Conservation (phyloP, 1,284 basidiomycete species). For the Thelephora terrestris region DNA sequence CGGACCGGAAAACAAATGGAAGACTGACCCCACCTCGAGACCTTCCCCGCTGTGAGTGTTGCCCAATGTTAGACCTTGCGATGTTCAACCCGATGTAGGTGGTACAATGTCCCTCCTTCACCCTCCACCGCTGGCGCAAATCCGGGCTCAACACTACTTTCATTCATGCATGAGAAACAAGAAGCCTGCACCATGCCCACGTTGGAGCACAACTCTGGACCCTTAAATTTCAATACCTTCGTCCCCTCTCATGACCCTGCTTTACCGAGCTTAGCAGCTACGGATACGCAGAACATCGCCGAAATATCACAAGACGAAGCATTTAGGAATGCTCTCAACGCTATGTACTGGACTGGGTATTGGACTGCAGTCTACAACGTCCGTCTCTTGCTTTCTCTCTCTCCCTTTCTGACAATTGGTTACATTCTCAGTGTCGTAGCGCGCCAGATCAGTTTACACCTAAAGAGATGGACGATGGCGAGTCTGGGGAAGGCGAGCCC, state of each 20-base stretch:
- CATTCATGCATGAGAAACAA: constrained; percentile 4
- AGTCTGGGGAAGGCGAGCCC: background rate
- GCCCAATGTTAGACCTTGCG: background rate
- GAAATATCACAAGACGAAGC: constrained; percentile 49
- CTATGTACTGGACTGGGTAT: constrained; percentile 78
- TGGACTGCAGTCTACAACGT: constrained; percentile 78
- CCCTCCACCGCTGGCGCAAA: constrained; percentile 12
- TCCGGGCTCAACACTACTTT: constrained; percentile 10
- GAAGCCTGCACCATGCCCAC: background rate
- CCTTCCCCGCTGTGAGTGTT: constrained; percentile 57
- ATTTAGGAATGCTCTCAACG: constrained; percentile 57
- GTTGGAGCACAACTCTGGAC: constrained; percentile 35
- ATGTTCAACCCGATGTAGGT: constrained; percentile 31
- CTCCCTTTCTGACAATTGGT: no score
- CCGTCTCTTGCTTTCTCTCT: constrained; percentile 7
- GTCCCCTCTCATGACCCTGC: constrained; percentile 59
- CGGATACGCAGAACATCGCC: background rate
- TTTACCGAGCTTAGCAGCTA: constrained; percentile 19
- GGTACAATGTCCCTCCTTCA: constrained; percentile 62
- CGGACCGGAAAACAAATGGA: constrained; percentile 62
- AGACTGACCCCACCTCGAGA: constrained; percentile 47
- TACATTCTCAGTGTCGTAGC: no score
- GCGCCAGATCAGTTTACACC: background rate
- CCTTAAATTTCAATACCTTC: constrained; percentile 59
- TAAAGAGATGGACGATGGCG: background rate